A percentile compares a stretch with the other conserved stretches of the same genome.
Conservation (phyloP, 108 stramenopile species). For the Cyclotella distinguenda region DNA sequence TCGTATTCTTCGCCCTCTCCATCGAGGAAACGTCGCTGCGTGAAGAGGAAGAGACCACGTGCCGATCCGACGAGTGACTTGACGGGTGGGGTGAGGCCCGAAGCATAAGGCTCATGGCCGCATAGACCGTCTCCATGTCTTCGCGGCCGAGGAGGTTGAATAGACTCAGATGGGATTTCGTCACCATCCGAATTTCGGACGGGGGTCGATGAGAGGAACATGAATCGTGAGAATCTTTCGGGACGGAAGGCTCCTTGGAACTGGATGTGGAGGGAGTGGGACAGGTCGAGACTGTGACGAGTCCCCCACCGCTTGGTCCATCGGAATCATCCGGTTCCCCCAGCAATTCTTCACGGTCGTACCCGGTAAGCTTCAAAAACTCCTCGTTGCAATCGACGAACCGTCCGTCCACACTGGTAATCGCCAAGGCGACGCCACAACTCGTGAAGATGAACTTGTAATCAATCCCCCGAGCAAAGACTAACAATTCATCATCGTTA, state of each 20-base stretch:
- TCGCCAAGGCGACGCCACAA: slow-evolving; percentile 63
- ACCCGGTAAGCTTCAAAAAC: slow-evolving; percentile 60
- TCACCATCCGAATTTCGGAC: slow-evolving; percentile 15
- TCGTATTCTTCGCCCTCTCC: neutral
- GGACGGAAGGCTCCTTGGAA: slow-evolving; percentile 1
- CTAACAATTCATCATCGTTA: slow-evolving; percentile 56
- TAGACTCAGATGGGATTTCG: slow-evolving; percentile 59
- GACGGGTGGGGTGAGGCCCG: slow-evolving; percentile 14
- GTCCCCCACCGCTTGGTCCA: neutral
- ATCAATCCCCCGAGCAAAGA: slow-evolving; percentile 70
- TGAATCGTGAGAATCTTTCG: neutral
- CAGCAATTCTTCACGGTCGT: slow-evolving; percentile 43
- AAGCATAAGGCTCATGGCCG: slow-evolving; percentile 78
- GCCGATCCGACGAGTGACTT: neutral
- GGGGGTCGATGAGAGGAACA: neutral
- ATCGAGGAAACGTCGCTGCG: neutral
- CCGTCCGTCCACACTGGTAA: slow-evolving; percentile 77
- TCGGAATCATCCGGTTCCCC: slow-evolving; percentile 27
- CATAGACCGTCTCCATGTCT: slow-evolving; percentile 77
- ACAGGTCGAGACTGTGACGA: slow-evolving; percentile 22
- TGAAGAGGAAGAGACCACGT: slow-evolving; percentile 6
- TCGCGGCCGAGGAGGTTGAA: slow-evolving; percentile 75
- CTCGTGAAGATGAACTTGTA: slow-evolving; percentile 63
- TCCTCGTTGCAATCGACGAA: slow-evolving; percentile 80
- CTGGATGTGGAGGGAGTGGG: neutral